Evolutionary conservation across 2,329 filamentous ascomycete species (phyloP), one percentile per base, ranked within the genome.

Genomic region (Aspergillus fischeri): DNA sequence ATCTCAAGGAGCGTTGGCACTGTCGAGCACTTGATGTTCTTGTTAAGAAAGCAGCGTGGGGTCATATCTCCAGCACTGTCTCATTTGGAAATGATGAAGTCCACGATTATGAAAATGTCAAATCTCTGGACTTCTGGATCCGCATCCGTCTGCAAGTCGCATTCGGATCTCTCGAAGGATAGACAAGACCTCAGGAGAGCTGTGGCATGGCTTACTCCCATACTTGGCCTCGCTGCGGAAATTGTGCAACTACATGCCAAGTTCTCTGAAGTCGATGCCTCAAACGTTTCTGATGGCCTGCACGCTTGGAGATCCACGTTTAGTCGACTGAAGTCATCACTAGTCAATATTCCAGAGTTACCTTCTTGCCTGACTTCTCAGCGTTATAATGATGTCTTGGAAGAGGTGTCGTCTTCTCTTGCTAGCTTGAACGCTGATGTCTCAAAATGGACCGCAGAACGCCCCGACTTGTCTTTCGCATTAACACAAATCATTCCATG

Each of bases 21-120:
- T 62, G 78, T 97, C n/a, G 94, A 99, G 71, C 91, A 92, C 27
- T 81, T 97, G 58, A 78, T 97, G 29, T 81, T 87, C 55, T 59
- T 75, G 32, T 64, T 72, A 45, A 66, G 76, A 48, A 73, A 69
- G 48, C 77, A 79, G 62, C 71, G 76, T 62, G 63, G 71, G 45
- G 55, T 63, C 14, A 63, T 78, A 51, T 68, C 70, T 4, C 69
- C 71, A 3, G 63, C 69, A 4, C 59, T 75, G 20, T 66, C 60
- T 28, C 65, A 70, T 1, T 44, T 78, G 27, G 60, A 57, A 24
- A 63, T 60, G 5, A 59, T 79, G 42, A 67, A 66, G 51, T 65
- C 60, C 21, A 69, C 64, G 4, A 59, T 73, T 52, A 58, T 60
- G 35, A 69, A 70, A 49, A 70, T 76, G 56, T 66, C 65, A 17